Evolutionary conservation across 176 grass and related monocot species (phyloP).

Genomic region (Typha latifolia): DNA sequence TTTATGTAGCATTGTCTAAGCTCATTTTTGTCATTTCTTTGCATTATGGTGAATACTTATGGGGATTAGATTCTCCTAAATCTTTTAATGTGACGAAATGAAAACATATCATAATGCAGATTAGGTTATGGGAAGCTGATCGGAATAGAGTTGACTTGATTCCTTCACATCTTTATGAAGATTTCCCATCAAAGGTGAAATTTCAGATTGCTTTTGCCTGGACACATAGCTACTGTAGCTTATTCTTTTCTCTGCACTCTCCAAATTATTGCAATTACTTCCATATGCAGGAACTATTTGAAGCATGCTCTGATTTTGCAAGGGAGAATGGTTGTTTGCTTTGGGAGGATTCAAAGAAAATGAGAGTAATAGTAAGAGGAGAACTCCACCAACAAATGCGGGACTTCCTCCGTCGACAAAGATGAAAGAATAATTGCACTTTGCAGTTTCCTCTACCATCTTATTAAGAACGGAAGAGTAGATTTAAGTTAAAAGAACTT

Average conservation of each 20-base stretch:
- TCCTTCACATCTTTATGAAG: slow-evolving; percentile 65
- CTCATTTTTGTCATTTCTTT: background rate
- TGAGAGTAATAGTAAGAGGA: slow-evolving; percentile 56
- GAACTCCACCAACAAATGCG: slow-evolving; percentile 74
- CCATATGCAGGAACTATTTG: slow-evolving; percentile 65
- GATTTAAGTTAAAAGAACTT: no score
- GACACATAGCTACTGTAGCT: background rate
- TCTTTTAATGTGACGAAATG: background rate
- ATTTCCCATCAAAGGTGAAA: slow-evolving; percentile 85
- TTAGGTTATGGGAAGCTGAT: slow-evolving; percentile 83
- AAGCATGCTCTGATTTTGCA: slow-evolving; percentile 64
- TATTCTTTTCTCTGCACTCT: background rate
- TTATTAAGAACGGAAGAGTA: no score
- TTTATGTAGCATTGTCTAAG: background rate
- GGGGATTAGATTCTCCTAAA: no score
- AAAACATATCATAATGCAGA: slow-evolving; percentile 30
- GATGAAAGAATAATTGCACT: slow-evolving; percentile 12
- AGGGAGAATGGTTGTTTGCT: slow-evolving; percentile 65
- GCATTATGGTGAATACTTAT: background rate
- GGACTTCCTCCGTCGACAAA: slow-evolving; percentile 59
- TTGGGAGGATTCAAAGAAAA: slow-evolving; percentile 59
- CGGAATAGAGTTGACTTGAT: slow-evolving; percentile 71
- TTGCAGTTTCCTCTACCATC: background rate
- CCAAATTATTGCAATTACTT: background rate
- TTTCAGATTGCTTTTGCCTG: background rate